These are phyloP conservation scores for Angomonas ambiguus DNA, from an alignment of 208 protist species.

Conservation along the genomic window DNA sequence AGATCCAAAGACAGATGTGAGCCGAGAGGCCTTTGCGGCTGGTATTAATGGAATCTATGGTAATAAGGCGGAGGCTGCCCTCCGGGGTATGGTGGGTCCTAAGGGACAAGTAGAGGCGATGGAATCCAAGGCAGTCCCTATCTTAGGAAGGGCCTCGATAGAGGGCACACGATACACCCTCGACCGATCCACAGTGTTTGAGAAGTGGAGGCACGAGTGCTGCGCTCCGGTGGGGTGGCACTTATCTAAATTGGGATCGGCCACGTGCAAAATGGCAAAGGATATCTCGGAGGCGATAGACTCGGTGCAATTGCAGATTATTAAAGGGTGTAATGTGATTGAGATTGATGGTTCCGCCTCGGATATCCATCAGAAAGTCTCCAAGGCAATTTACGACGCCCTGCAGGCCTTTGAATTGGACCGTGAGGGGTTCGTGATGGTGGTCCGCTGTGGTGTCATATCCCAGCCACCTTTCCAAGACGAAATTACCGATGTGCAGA, in stretches of 20 bases:
- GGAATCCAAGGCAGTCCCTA: slow-evolving; percentile 75
- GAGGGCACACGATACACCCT: slow-evolving; percentile 75
- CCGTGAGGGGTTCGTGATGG: slow-evolving; percentile 77
- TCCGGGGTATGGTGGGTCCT: slow-evolving; percentile 82
- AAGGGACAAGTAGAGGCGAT: slow-evolving; percentile 70
- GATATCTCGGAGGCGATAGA: slow-evolving; percentile 79
- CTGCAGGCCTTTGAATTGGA: slow-evolving; percentile 86
- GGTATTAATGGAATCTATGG: slow-evolving; percentile 83
- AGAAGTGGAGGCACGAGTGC: slow-evolving; percentile 75
- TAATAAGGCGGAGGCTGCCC: slow-evolving; percentile 63
- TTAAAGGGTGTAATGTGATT: slow-evolving; percentile 86
- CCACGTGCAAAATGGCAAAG: slow-evolving; percentile 86
- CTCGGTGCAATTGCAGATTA: slow-evolving; percentile 85
- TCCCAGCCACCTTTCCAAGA: slow-evolving; percentile 75
- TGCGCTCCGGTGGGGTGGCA: slow-evolving; percentile 70
- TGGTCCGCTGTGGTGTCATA: slow-evolving; percentile 71
- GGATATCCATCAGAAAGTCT: slow-evolving; percentile 76
- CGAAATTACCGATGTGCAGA: slow-evolving; percentile 71
- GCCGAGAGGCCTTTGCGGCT: slow-evolving; percentile 29
- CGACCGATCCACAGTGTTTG: slow-evolving; percentile 79
- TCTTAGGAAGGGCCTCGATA: slow-evolving; percentile 67
- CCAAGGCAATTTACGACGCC: slow-evolving; percentile 68
- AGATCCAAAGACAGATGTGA: background rate
- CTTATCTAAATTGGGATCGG: slow-evolving; percentile 73
- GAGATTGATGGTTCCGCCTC: slow-evolving; percentile 80